These are phyloP conservation scores for Diphasiastrum complanatum DNA, from an alignment of 83 land plant species.

Conservation along the genomic window DNA sequence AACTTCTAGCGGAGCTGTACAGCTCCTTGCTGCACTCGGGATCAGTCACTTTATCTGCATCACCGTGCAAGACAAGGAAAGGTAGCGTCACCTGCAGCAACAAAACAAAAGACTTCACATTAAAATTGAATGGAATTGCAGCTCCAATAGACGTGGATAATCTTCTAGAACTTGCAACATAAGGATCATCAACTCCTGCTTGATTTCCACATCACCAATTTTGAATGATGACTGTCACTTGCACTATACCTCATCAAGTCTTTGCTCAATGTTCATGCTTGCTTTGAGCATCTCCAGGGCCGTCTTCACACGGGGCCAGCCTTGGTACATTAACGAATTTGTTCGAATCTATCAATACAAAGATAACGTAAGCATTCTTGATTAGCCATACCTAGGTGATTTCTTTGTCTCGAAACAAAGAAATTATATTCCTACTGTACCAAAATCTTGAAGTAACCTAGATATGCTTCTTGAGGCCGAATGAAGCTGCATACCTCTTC, in stretches of 20 bases:
- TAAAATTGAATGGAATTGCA: background rate
- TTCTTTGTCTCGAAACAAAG: too few species aligned
- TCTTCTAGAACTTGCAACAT: background rate
- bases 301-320: slow-evolving; percentile 58
- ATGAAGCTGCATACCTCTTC: slow-evolving; percentile 40
- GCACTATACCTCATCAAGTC: slow-evolving; percentile 42
- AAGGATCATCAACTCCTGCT: background rate
- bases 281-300: slow-evolving; percentile 53
- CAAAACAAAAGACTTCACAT: too few species aligned
- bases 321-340: slow-evolving; percentile 62
- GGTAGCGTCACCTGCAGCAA: slow-evolving; percentile 32
- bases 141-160: background rate
- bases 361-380: too few species aligned
- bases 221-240: background rate
- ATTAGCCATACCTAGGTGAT: too few species aligned
- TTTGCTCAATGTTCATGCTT: slow-evolving; percentile 51
- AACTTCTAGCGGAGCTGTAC: slow-evolving; percentile 23
- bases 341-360: slow-evolving; percentile 37
- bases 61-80: slow-evolving; percentile 32
- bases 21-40: slow-evolving; percentile 27
- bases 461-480: background rate
- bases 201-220: background rate
- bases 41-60: slow-evolving; percentile 33
- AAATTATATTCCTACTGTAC: too few species aligned
- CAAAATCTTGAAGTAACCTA: too few species aligned